These are phyloP conservation scores for Magnolia sinica DNA, from an alignment of 164 flowering plant species.

Conservation along the genomic window DNA sequence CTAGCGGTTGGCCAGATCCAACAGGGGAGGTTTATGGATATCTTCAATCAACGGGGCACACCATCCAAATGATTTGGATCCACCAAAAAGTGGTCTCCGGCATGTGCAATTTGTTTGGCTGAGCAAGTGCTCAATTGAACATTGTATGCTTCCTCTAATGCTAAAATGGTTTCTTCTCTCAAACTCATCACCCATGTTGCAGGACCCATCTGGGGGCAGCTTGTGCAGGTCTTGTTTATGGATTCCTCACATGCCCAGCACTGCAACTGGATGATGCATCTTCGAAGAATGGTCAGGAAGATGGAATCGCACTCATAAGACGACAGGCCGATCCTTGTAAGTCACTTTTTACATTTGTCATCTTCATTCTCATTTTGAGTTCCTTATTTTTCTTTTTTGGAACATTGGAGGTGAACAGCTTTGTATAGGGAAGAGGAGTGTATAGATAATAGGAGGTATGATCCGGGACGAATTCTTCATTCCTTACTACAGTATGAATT, in stretches of 20 bases:
- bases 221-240: slow-evolving; percentile 49
- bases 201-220: slow-evolving; percentile 66
- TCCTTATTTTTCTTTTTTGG: slow-evolving; percentile 38
- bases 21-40: too few species aligned
- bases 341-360: slow-evolving; percentile 37
- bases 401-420: slow-evolving; percentile 16
- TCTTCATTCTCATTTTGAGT: slow-evolving; percentile 35
- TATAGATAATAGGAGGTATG: neutral
- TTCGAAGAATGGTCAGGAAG: slow-evolving; percentile 40
- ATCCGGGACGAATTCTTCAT: neutral
- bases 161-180: neutral
- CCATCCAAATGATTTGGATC: neutral
- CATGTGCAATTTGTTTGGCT: too few species aligned
- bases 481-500: neutral
- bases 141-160: neutral
- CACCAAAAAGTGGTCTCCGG: neutral
- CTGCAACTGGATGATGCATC: slow-evolving; percentile 45
- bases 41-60: too few species aligned
- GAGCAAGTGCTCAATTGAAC: too few species aligned
- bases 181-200: slow-evolving; percentile 12
- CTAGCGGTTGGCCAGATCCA: too few species aligned
- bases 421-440: slow-evolving; percentile 8
- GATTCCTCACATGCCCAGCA: slow-evolving; percentile 48
- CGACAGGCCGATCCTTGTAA: slow-evolving; percentile 46
- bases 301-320: slow-evolving; percentile 42